Conservation (phyloP, 345 rosid genomes). For the Toxicodendron radicans region DNA sequence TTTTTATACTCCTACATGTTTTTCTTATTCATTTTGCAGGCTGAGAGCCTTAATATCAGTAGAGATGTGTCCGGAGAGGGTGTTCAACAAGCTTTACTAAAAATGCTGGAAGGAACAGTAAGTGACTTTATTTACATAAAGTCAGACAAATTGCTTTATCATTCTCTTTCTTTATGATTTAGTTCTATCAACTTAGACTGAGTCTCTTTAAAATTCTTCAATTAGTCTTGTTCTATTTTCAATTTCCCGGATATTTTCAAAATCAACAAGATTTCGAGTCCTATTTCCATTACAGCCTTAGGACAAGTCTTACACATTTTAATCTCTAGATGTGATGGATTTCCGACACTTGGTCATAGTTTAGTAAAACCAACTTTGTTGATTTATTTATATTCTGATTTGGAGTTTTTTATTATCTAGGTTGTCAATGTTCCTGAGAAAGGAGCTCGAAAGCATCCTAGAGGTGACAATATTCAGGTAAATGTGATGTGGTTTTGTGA, state of each 20-base stretch:
- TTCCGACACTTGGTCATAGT: neutral
- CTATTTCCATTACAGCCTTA: neutral
- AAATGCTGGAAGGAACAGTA: constrained; percentile 99
- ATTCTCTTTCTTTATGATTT: no score
- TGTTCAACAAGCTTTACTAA: constrained; percentile 95
- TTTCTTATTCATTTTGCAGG: constrained; percentile 44
- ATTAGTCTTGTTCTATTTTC: no score
- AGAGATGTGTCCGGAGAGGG: constrained; percentile 99
- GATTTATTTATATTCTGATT: constrained; percentile 7
- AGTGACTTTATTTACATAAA: constrained; percentile 31
- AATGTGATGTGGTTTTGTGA: neutral
- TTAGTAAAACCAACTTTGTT: neutral
- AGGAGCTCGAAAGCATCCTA: constrained; percentile 98
- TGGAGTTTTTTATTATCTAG: constrained; percentile 37
- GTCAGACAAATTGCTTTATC: constrained; percentile 1
- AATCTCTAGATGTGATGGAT: neutral
- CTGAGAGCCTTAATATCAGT: constrained; percentile 95
- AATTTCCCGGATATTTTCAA: no score
- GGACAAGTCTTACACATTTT: neutral
- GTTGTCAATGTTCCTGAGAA: constrained; percentile 98
- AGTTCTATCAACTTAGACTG: no score
- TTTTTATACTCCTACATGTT: neutral
- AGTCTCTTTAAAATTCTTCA: no score
- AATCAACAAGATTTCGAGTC: no score
- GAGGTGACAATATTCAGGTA: constrained; percentile 99